Percentiles rank a stretch among this genome's conserved stretches.
Conservation (phyloP, 495 filamentous ascomycete species). For the Neurospora tetrasperma region DNA sequence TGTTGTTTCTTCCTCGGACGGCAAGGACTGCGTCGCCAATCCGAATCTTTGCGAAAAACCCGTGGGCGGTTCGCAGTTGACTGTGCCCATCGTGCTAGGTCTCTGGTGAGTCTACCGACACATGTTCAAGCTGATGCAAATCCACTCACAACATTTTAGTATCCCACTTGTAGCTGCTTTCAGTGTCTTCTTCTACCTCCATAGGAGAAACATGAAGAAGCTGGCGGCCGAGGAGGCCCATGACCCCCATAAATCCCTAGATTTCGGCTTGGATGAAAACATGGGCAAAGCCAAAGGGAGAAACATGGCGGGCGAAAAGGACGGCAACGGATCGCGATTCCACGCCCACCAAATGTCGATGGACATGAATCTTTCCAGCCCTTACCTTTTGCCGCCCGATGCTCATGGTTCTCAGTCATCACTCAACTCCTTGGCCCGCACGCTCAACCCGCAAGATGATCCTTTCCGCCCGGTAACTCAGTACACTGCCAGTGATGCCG, state of each 20-base stretch:
- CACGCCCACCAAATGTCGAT: conserved; percentile 72
- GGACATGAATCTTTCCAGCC: conserved; percentile 70
- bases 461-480: conserved; percentile 67
- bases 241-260: conserved; percentile 85
- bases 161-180: conserved; percentile 65
- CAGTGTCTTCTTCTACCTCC: conserved; percentile 61
- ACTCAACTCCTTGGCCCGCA: conserved; percentile 69
- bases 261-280: conserved; percentile 69
- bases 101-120: conserved; percentile 56
- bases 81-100: conserved; percentile 68
- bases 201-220: conserved; percentile 63
- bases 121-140: conserved; percentile 12
- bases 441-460: conserved; percentile 59
- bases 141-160: conserved; percentile 35
- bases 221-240: conserved; percentile 68
- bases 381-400: conserved; percentile 81
- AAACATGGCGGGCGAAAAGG: conserved; percentile 40
- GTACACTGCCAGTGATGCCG: conserved; percentile 42
- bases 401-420: conserved; percentile 74
- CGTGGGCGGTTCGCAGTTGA: conserved; percentile 45
- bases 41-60: conserved; percentile 43
- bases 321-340: conserved; percentile 33
- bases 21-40: conserved; percentile 11
- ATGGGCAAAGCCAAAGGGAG: conserved; percentile 32
- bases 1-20: conserved; percentile 5